phyloP scores from a whole-genome alignment of 179 eudicot genomes.

The Spinacia oleracea region DNA sequence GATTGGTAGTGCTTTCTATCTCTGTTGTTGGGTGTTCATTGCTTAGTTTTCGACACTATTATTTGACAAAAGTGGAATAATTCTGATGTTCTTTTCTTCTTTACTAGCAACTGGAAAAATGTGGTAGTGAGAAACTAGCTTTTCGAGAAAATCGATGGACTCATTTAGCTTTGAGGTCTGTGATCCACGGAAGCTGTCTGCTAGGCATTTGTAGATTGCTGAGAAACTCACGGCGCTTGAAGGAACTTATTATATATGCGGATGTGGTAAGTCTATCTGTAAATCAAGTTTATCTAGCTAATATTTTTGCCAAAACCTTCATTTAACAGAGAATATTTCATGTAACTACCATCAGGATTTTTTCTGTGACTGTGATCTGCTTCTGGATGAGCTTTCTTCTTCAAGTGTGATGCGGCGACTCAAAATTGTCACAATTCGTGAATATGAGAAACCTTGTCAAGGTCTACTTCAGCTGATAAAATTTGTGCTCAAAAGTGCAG shows the following conservation, averaged over 20 bases:
- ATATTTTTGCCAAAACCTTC: background rate
- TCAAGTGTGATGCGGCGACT: background rate
- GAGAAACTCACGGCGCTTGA: background rate
- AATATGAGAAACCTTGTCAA: background rate
- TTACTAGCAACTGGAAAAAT: too few relatives aligned
- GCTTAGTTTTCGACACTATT: too few relatives aligned
- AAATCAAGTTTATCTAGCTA: background rate
- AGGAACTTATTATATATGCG: slow-evolving; percentile 3
- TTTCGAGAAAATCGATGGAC: too few relatives aligned
- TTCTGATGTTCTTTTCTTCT: too few relatives aligned
- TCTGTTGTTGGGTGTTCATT: too few relatives aligned
- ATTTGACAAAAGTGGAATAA: too few relatives aligned
- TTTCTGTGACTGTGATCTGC: slow-evolving; percentile 1
- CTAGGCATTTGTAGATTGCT: background rate
- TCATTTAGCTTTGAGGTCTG: background rate
- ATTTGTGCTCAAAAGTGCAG: slow-evolving; percentile 25
- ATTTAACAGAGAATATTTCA: background rate
- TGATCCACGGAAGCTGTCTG: background rate
- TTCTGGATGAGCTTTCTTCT: background rate
- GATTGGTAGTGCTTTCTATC: too few relatives aligned
- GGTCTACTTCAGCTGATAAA: slow-evolving; percentile 14
- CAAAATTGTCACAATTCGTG: slow-evolving; percentile 13
- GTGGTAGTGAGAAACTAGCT: background rate
- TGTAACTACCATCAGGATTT: background rate
- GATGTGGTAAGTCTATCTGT: background rate